Evolutionary conservation across 768 basidiomycete species (phyloP).

Genomic region (Leccinum sublutescens): DNA sequence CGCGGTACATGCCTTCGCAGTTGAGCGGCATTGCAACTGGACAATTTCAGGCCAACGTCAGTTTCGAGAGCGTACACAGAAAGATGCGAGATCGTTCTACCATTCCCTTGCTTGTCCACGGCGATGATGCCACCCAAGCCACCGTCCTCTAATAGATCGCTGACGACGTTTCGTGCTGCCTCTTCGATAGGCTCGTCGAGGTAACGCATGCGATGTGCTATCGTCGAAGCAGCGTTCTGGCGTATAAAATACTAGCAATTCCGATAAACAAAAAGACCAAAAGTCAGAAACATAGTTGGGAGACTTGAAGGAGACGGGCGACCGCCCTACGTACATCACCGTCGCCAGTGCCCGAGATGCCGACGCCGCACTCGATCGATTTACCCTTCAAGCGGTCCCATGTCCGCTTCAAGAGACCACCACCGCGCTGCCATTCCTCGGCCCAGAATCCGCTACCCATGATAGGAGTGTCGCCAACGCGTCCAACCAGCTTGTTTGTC

Average conservation of each 20-base stretch:
- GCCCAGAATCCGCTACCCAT: slow-evolving; percentile 85
- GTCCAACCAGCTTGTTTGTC: slow-evolving; percentile 81
- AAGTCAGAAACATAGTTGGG: slow-evolving; percentile 4
- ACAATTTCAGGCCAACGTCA: neutral
- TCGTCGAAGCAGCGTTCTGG: slow-evolving; percentile 59
- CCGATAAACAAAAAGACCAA: neutral
- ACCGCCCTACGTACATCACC: slow-evolving; percentile 74
- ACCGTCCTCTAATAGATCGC: slow-evolving; percentile 55
- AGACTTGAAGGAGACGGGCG: neutral
- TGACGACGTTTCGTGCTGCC: slow-evolving; percentile 55
- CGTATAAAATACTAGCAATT: slow-evolving; percentile 71
- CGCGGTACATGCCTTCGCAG: slow-evolving; percentile 81
- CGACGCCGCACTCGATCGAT: slow-evolving; percentile 46
- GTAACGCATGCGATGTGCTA: slow-evolving; percentile 66
- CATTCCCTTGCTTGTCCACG: slow-evolving; percentile 65
- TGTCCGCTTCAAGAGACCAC: slow-evolving; percentile 30
- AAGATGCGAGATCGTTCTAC: slow-evolving; percentile 36
- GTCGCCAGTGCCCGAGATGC: slow-evolving; percentile 80
- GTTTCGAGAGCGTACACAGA: neutral
- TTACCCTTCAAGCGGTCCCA: slow-evolving; percentile 43
- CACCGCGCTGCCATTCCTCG: slow-evolving; percentile 61
- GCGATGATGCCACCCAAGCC: slow-evolving; percentile 77
- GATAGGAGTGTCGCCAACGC: slow-evolving; percentile 79
- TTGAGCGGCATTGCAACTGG: slow-evolving; percentile 74
- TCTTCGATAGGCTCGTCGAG: slow-evolving; percentile 52